Evolutionary conservation across 164 flowering plant species (phyloP).

Genomic region (Chimonanthus praecox): DNA sequence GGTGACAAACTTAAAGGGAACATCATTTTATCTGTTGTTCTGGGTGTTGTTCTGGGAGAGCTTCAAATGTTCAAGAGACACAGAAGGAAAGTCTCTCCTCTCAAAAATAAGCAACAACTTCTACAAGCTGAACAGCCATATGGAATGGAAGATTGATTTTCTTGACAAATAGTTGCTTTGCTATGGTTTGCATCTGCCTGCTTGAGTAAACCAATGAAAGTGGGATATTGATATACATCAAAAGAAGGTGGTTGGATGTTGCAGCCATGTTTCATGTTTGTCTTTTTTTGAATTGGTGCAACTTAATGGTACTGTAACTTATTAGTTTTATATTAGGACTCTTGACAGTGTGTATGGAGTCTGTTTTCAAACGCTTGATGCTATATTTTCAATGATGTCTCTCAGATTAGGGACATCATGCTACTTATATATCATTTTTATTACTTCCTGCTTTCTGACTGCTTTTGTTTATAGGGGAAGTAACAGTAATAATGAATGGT

Average conservation of each 20-base stretch:
- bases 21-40: neutral
- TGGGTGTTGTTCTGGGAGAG: neutral
- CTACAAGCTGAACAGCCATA: neutral
- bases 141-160: neutral
- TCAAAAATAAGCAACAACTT: neutral
- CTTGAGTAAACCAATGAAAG: neutral
- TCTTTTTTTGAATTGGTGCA: neutral
- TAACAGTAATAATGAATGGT: slow-evolving; percentile 18
- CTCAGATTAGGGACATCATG: neutral
- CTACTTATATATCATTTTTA: neutral
- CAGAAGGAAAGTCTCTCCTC: neutral
- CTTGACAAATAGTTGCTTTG: neutral
- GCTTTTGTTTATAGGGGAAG: slow-evolving; percentile 29
- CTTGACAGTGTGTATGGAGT: neutral
- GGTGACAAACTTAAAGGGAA: neutral
- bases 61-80: neutral
- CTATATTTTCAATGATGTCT: neutral
- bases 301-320: neutral
- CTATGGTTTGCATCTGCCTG: neutral
- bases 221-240: neutral
- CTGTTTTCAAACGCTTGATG: neutral
- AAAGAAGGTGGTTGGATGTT: neutral
- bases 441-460: neutral
- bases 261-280: neutral
- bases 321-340: neutral